Evolutionary conservation across 139 green algal species (phyloP).

Genomic region (Pseudopediastrum boryanum): DNA sequence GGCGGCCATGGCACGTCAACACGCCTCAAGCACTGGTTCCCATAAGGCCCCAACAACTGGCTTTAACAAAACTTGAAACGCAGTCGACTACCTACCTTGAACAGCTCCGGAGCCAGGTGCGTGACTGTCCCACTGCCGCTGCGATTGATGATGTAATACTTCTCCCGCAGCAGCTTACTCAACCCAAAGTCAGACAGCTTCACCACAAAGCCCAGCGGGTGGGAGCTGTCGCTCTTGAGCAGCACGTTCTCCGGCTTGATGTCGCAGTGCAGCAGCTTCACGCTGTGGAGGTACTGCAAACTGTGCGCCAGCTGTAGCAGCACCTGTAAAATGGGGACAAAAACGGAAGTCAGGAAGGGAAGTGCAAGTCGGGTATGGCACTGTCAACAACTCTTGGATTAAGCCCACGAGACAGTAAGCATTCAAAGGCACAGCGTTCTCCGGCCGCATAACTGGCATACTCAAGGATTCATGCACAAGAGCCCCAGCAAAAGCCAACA

Average conservation of each 20-base stretch:
- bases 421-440: too few relatives aligned
- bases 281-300: constrained; percentile 31
- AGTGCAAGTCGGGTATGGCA: too few relatives aligned
- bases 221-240: constrained; percentile 39
- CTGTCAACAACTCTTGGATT: too few relatives aligned
- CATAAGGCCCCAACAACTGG: neutral
- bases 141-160: constrained; percentile 26
- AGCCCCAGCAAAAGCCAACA: too few relatives aligned
- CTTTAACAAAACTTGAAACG: neutral
- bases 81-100: constrained; percentile 21
- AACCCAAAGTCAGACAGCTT: constrained; percentile 56
- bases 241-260: constrained; percentile 79
- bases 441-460: too few relatives aligned
- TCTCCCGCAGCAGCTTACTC: constrained; percentile 15
- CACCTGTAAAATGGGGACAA: too few relatives aligned
- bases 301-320: constrained; percentile 26
- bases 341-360: too few relatives aligned
- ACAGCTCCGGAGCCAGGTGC: constrained; percentile 36
- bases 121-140: constrained; percentile 37
- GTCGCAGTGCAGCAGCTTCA: constrained; percentile 22
- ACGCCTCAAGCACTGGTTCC: neutral
- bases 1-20: neutral
- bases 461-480: too few relatives aligned
- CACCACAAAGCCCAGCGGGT: constrained; percentile 46
- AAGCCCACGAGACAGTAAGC: too few relatives aligned